These are phyloP conservation scores for Chalciporus pseudorubinellus DNA, from an alignment of 768 basidiomycete genomes.

Conservation along the genomic window DNA sequence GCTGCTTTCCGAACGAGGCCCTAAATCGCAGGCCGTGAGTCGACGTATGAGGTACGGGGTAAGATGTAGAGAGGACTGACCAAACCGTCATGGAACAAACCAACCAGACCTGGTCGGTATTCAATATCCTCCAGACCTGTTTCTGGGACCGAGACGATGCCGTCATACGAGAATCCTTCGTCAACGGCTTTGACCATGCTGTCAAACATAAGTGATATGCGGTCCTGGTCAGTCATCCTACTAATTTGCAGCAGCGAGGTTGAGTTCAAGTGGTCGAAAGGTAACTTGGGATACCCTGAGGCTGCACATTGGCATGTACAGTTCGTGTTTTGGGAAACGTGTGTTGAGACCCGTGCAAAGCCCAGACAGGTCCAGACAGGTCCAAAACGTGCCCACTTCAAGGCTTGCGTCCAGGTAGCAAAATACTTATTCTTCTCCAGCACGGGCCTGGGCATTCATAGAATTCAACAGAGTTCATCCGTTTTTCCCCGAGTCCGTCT, in stretches of 20 bases:
- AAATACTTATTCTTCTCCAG: no score
- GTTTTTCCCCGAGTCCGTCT: no score
- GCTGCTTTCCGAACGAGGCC: not conserved
- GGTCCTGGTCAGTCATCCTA: not conserved
- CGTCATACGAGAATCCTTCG: conserved; percentile 6
- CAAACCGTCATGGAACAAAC: not conserved
- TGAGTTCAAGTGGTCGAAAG: not conserved
- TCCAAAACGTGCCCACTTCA: not conserved
- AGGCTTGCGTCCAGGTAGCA: no score
- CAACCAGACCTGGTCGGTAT: not conserved
- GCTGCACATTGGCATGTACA: not conserved
- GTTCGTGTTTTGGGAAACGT: not conserved
- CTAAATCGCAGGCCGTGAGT: not conserved
- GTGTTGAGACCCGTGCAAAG: not conserved
- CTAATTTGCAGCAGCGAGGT: not conserved
- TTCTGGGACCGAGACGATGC: conserved; percentile 9
- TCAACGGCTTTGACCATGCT: conserved; percentile 4
- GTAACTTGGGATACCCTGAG: not conserved
- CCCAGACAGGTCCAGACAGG: not conserved
- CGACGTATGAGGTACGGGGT: not conserved
- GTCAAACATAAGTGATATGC: conserved; percentile 1
- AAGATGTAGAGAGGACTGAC: not conserved
- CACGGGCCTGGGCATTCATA: no score
- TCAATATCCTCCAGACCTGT: conserved; percentile 8
- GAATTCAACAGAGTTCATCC: no score